These are phyloP conservation scores for Pleurotus platypus DNA, from an alignment of 768 basidiomycete species.

Conservation along the genomic window DNA sequence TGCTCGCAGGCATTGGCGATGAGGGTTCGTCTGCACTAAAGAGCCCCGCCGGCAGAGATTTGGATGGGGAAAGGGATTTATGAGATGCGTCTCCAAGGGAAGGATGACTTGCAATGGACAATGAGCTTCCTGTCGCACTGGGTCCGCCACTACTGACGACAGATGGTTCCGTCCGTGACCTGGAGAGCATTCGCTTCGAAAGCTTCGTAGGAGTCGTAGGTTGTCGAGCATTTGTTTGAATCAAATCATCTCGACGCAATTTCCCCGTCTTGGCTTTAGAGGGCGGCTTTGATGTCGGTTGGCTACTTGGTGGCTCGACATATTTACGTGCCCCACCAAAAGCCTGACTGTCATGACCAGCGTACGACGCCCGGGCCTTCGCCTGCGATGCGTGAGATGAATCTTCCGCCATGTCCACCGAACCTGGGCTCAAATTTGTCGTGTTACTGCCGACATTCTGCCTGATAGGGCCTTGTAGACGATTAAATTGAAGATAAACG, in stretches of 20 bases:
- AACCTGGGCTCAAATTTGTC: no score
- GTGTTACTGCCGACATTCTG: no score
- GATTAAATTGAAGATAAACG: no score
- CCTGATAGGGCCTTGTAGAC: no score
- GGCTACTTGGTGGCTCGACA: no score
- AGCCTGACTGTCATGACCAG: no score
- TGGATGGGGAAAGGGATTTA: slow-evolving; percentile 1
- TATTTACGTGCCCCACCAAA: no score
- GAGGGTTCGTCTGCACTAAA: slow-evolving; percentile 16
- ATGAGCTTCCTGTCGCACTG: not conserved
- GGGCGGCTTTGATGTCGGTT: not conserved
- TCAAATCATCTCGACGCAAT: not conserved
- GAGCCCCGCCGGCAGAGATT: slow-evolving; percentile 19
- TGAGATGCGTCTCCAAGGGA: slow-evolving; percentile 13
- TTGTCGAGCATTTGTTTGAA: no score
- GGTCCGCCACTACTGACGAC: slow-evolving; percentile 22
- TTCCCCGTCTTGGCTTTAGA: not conserved
- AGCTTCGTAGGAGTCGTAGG: slow-evolving; percentile 35
- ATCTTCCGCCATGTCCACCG: no score
- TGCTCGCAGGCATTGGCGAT: slow-evolving; percentile 15
- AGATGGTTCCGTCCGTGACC: slow-evolving; percentile 62
- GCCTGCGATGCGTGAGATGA: no score
- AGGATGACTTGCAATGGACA: not conserved
- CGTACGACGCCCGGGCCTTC: no score
- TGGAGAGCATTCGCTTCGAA: slow-evolving; percentile 69